phyloP scores from a whole-genome alignment of 768 basidiomycete genomes.

The Macrolepiota fuliginosa region DNA sequence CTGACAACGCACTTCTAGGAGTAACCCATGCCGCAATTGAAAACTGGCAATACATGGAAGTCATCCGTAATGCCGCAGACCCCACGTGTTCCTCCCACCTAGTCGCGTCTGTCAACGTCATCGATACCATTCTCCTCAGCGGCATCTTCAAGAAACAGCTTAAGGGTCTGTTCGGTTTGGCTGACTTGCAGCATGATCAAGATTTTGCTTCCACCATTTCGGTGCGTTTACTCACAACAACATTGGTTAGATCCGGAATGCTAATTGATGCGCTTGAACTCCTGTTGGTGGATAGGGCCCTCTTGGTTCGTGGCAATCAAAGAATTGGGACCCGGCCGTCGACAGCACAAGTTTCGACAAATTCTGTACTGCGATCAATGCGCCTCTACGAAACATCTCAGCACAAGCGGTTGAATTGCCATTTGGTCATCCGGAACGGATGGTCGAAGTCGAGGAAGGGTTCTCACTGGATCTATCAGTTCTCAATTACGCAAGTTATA shows the following conservation, averaged over 20 bases:
- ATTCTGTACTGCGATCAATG: conserved; percentile 60
- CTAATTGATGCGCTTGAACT: too few relatives aligned
- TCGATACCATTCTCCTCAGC: conserved; percentile 60
- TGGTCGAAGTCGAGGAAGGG: conserved; percentile 43
- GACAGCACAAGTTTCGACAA: conserved; percentile 61
- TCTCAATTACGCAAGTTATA: conserved; percentile 73
- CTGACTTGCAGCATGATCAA: conserved; percentile 62
- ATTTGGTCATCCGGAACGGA: conserved; percentile 46
- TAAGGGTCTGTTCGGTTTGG: conserved; percentile 78
- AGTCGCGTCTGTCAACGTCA: conserved; percentile 50
- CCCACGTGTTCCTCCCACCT: conserved; percentile 58
- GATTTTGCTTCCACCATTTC: conserved; percentile 74
- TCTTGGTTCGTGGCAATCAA: conserved; percentile 75
- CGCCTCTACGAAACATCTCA: conserved; percentile 33
- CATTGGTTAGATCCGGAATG: conserved; percentile 11
- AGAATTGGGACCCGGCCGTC: conserved; percentile 82
- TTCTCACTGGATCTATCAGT: conserved; percentile 56
- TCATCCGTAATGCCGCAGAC: conserved; percentile 71
- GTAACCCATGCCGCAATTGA: conserved; percentile 83
- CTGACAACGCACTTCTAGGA: conserved; percentile 31
- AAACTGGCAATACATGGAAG: conserved; percentile 88
- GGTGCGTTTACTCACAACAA: conserved; percentile 45
- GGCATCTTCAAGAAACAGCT: conserved; percentile 46
- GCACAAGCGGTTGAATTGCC: conserved; percentile 35
- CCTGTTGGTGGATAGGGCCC: conserved; percentile 28